Evolutionary conservation across 1,284 basidiomycete genomes (phyloP).

Genomic region (Meira miltonrushii): DNA sequence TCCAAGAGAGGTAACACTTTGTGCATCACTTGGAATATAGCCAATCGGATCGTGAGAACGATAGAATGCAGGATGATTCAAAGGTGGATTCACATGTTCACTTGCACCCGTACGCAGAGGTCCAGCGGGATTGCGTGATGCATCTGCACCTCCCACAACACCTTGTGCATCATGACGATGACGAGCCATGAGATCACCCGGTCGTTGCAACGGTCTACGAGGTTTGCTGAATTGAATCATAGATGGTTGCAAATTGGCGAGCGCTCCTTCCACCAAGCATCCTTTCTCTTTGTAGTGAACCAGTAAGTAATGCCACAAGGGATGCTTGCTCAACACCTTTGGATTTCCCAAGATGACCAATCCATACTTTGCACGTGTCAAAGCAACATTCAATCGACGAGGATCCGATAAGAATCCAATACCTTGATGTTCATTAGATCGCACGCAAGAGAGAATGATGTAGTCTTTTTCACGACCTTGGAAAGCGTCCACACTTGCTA

Average conservation of each 20-base stretch:
- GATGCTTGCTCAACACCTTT: constrained; percentile 87
- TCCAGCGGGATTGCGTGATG: constrained; percentile 11
- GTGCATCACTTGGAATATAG: constrained; percentile 80
- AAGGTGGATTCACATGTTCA: constrained; percentile 60
- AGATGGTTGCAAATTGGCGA: constrained; percentile 91
- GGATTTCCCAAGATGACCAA: constrained; percentile 97
- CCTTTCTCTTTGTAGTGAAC: constrained; percentile 97
- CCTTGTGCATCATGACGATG: constrained; percentile 26
- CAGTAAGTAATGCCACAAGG: constrained; percentile 91
- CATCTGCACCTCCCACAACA: neutral
- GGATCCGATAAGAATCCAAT: constrained; percentile 99
- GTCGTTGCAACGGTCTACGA: constrained; percentile 40
- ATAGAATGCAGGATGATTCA: constrained; percentile 63
- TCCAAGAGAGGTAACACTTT: constrained; percentile 35
- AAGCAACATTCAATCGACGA: constrained; percentile 88
- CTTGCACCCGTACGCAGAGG: constrained; percentile 5
- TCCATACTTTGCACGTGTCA: constrained; percentile 95
- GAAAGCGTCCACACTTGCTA: constrained; percentile 97
- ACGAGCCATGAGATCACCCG: constrained; percentile 43
- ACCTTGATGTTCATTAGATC: constrained; percentile 98
- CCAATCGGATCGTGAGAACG: constrained; percentile 87
- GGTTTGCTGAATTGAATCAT: constrained; percentile 82
- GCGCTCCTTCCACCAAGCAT: constrained; percentile 88
- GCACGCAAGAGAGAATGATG: constrained; percentile 96
- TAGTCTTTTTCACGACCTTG: constrained; percentile 99